Conservation (phyloP, 1,139 yeast genomes). For the Yueomyces sp. region DNA sequence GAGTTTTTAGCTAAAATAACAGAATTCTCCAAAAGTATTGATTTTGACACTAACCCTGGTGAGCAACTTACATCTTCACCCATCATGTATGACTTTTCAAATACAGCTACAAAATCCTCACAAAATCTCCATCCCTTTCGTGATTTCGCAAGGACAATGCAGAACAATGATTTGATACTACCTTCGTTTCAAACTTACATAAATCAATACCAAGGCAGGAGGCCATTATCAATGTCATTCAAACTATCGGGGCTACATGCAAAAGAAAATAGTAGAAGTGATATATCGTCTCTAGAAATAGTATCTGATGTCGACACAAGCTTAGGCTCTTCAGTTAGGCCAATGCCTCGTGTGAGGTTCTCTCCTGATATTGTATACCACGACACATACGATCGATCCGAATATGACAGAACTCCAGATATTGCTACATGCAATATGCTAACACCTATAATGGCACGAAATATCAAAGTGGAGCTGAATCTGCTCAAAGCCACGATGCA, state of each 20-base stretch:
- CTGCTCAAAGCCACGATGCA: slow-evolving; percentile 67
- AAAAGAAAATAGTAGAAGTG: not conserved
- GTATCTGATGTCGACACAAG: not conserved
- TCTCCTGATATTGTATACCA: slow-evolving; percentile 74
- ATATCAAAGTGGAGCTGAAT: slow-evolving; percentile 78
- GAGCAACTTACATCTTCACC: not conserved
- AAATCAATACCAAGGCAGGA: slow-evolving; percentile 5
- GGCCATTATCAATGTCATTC: slow-evolving; percentile 62
- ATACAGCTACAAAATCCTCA: too few relatives aligned
- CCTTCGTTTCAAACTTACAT: too few relatives aligned
- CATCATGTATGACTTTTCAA: too few relatives aligned
- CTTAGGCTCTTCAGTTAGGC: not conserved
- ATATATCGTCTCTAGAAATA: slow-evolving; percentile 26
- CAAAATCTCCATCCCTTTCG: too few relatives aligned
- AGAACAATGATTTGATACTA: too few relatives aligned
- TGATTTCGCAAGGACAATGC: too few relatives aligned
- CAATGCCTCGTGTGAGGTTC: slow-evolving; percentile 41
- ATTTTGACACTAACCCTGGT: slow-evolving; percentile 30
- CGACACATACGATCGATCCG: slow-evolving; percentile 74
- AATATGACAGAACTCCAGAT: slow-evolving; percentile 89
- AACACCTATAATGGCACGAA: slow-evolving; percentile 78
- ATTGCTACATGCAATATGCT: slow-evolving; percentile 85
- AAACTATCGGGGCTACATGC: slow-evolving; percentile 50
- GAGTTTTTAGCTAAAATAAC: slow-evolving; percentile 28
- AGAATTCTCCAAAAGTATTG: slow-evolving; percentile 55